Evolutionary conservation across 192 early-diverging fungal genomes (phyloP), one percentile per base, ranked within the genome.

Genomic region (Ambispora gerdemannii): DNA sequence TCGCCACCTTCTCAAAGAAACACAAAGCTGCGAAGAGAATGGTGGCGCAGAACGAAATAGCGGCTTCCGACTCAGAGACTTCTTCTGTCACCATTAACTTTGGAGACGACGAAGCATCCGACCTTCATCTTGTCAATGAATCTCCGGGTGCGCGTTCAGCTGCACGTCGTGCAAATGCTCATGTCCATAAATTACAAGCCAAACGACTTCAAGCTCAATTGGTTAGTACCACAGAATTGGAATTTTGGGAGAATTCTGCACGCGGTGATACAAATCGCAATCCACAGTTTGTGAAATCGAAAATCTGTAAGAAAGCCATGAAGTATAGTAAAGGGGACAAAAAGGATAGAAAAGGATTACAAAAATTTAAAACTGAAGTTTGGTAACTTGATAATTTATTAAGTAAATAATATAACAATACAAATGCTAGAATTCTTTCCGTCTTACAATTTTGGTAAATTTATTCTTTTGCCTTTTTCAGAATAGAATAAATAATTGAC

Each of bases 221-320:
- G 25, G 31, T 36, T 58, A 22, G 22, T 27, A 4, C 28, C 1
- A 56, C 20, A 17, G 53, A 55, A 11, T 35, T 58, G 2, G 67
- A 53, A 70, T 47, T 24, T 10, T 51, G 51, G 20, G 52, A 55
- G 24, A 17, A 22, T 70, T 25, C 24, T 13, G 33, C 33, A 52
- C n/a, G 33, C 15, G 67, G 67, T 3, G 67, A 70, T 22, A 70
- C 53, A 28, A 70, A 70, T 56, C 25, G 67, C 25, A 34, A 70
- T 35, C 67, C 53, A 0, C 52, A 70, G 43, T 70, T 58, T 38
- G 50, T 27, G 24, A 70, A 56, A 56, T 70, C 50, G 25, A 70
- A 70, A 70, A 2, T 70, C 13, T 58, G 33, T 22, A 70, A 70
- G n/a, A 70, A 70, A 30, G 19, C 50, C 1, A 58, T 56, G 32